Percentiles rank a stretch among this genome's conserved stretches.
These are phyloP conservation scores for Atalantia buxifolia DNA, from an alignment of 345 rosid species.

Conservation along the genomic window DNA sequence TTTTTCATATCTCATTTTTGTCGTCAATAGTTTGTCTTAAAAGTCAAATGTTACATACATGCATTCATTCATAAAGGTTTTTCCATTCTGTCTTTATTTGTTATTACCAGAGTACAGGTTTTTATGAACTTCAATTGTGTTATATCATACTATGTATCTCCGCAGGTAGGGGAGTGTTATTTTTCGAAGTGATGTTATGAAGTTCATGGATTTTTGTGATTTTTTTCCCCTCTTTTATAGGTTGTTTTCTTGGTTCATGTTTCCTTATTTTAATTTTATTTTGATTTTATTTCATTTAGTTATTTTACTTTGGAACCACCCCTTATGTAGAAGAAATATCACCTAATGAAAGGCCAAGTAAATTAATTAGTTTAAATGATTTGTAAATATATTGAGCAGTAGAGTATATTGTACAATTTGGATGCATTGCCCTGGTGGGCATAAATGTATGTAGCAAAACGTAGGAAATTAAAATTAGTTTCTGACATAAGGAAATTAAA, in stretches of 20 bases:
- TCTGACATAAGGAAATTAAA: no score
- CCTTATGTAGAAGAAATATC: no score
- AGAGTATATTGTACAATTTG: no score
- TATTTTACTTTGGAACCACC: no score
- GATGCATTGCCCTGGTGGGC: no score
- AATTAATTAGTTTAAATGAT: no score
- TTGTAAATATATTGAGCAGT: no score
- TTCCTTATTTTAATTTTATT: no score
- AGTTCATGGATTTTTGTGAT: neutral
- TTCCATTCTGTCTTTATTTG: neutral
- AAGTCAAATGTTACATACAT: slow-evolving; percentile 27
- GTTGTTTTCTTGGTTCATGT: neutral
- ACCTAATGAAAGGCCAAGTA: no score
- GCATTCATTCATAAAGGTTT: slow-evolving; percentile 36
- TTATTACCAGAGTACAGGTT: neutral
- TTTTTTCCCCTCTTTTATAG: neutral
- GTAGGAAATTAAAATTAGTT: no score
- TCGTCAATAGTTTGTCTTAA: slow-evolving; percentile 6
- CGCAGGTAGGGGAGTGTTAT: slow-evolving; percentile 10
- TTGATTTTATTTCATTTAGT: no score
- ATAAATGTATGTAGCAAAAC: no score
- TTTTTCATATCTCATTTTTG: slow-evolving; percentile 17
- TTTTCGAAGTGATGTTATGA: neutral
- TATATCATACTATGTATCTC: slow-evolving; percentile 16
- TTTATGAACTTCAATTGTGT: slow-evolving; percentile 8